These are phyloP conservation scores for Ophiostoma sp. DNA, from an alignment of 2,329 filamentous ascomycete genomes.

Conservation along the genomic window DNA sequence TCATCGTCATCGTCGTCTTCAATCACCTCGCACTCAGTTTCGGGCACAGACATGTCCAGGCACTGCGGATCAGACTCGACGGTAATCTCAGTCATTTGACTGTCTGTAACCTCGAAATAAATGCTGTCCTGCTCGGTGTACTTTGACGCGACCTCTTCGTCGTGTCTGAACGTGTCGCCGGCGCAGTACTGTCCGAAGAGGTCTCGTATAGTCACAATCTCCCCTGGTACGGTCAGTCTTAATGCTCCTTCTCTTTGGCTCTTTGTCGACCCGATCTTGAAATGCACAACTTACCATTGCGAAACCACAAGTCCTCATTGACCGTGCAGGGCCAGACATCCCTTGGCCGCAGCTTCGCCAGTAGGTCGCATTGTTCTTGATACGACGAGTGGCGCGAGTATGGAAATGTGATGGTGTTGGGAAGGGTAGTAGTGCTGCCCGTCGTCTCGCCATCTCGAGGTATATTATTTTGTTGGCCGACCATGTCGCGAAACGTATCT, in stretches of 20 bases:
- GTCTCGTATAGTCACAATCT: constrained; percentile 51
- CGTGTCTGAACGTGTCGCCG: constrained; percentile 57
- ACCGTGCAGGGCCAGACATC: constrained; percentile 83
- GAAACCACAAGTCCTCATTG: constrained; percentile 56
- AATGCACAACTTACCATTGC: constrained; percentile 37
- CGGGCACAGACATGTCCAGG: neutral
- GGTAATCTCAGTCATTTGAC: neutral
- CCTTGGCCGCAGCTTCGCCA: constrained; percentile 61
- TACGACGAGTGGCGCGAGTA: constrained; percentile 90
- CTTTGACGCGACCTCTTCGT: constrained; percentile 35
- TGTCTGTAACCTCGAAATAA: neutral
- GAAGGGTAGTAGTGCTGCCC: neutral
- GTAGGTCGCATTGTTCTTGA: constrained; percentile 65
- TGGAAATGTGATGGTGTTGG: constrained; percentile 56
- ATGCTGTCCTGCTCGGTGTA: neutral
- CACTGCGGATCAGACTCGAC: neutral
- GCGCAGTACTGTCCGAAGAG: constrained; percentile 70
- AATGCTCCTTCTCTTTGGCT: neutral
- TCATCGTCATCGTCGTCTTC: neutral
- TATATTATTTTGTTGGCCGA: neutral
- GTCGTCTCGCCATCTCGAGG: neutral
- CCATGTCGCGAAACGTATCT: neutral
- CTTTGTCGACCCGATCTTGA: neutral
- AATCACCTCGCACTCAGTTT: neutral
- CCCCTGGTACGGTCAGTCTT: neutral